A percentile compares a stretch with the other conserved stretches of the same genome.
Evolutionary conservation across 1,284 basidiomycete genomes (phyloP).

Genomic region (Rhizopogon parksii): DNA sequence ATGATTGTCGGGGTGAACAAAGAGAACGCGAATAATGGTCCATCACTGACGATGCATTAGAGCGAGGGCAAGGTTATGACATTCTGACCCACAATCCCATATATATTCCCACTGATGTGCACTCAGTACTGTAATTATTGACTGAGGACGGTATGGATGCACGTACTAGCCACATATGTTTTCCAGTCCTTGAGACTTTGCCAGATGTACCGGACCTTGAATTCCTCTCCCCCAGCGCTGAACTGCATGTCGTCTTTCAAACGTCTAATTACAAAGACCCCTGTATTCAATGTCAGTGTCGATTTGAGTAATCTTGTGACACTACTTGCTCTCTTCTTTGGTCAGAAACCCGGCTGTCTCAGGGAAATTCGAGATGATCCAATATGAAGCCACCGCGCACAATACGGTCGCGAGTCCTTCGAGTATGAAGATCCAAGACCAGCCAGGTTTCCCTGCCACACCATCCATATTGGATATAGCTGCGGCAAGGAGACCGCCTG

Average conservation of each 20-base stretch:
- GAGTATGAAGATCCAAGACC: slow-evolving; percentile 64
- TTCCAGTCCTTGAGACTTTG: slow-evolving; percentile 47
- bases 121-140: background rate
- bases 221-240: slow-evolving; percentile 43
- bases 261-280: slow-evolving; percentile 40
- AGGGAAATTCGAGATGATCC: slow-evolving; percentile 53
- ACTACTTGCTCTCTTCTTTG: slow-evolving; percentile 37
- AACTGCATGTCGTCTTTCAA: slow-evolving; percentile 43
- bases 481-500: slow-evolving; percentile 56
- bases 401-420: slow-evolving; percentile 67
- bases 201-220: slow-evolving; percentile 39
- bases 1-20: slow-evolving; percentile 52
- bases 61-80: background rate
- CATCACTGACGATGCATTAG: slow-evolving; percentile 29
- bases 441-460: slow-evolving; percentile 49
- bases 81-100: slow-evolving; percentile 36
- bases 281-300: slow-evolving; percentile 26
- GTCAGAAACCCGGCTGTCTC: slow-evolving; percentile 52
- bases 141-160: background rate
- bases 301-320: background rate
- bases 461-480: slow-evolving; percentile 66
- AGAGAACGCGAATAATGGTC: slow-evolving; percentile 48
- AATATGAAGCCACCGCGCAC: slow-evolving; percentile 44
- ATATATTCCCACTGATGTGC: slow-evolving; percentile 36
- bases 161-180: slow-evolving; percentile 42